These are phyloP conservation scores for Candida xiaguanensis DNA, from an alignment of 805 yeast species.

Conservation along the genomic window DNA sequence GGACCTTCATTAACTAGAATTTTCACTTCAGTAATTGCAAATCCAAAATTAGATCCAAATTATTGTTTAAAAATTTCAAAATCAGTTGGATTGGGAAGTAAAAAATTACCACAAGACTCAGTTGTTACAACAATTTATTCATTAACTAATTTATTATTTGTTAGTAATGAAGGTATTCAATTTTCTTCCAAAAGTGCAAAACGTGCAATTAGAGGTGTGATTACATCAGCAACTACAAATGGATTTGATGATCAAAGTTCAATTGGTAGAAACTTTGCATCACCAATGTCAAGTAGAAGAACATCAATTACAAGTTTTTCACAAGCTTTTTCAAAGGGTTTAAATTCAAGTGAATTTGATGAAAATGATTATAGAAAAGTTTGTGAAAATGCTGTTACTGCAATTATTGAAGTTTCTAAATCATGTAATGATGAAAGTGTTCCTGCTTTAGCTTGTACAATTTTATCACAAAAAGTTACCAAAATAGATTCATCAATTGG, in stretches of 20 bases:
- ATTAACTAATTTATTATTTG: conserved; percentile 67
- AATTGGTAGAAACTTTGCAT: neutral
- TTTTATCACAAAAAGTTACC: conserved; percentile 72
- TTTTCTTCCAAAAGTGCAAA: conserved; percentile 19
- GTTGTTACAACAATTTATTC: conserved; percentile 83
- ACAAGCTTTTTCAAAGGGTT: conserved; percentile 6
- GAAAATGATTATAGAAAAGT: conserved; percentile 36
- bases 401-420: conserved; percentile 63
- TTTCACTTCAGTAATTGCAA: conserved; percentile 52
- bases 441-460: conserved; percentile 72
- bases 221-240: conserved; percentile 1
- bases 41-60: conserved; percentile 44
- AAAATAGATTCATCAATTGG: conserved; percentile 50
- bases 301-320: conserved; percentile 9
- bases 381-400: conserved; percentile 64
- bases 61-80: conserved; percentile 52
- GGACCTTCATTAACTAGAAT: conserved; percentile 40
- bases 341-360: conserved; percentile 15
- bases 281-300: conserved; percentile 10
- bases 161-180: conserved; percentile 40
- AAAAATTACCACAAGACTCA: conserved; percentile 71
- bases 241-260: conserved; percentile 6
- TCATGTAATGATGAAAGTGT: conserved; percentile 68
- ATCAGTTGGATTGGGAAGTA: conserved; percentile 63
- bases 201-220: conserved; percentile 17